These are phyloP conservation scores for Eremochloa ophiuroides DNA, from an alignment of 176 grass and related monocot species.

Conservation along the genomic window DNA sequence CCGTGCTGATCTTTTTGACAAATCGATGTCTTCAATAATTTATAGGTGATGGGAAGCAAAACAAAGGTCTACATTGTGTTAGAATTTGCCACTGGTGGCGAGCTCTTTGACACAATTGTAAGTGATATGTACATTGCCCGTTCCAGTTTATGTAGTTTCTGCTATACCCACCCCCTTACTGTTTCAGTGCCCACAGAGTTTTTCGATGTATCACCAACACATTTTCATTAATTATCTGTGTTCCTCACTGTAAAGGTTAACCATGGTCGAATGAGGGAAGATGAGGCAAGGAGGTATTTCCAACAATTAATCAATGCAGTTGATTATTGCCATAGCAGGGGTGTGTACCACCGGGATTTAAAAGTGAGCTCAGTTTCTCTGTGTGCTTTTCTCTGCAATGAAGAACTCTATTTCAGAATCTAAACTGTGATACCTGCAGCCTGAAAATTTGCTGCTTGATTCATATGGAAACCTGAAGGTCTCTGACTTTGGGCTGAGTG, in stretches of 20 bases:
- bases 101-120: slow-evolving; percentile 97
- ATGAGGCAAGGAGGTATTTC: slow-evolving; percentile 91
- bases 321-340: slow-evolving; percentile 99
- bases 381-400: not conserved
- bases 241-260: slow-evolving; percentile 65
- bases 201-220: not conserved
- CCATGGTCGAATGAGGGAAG: slow-evolving; percentile 90
- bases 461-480: slow-evolving; percentile 79
- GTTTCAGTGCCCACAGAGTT: not conserved
- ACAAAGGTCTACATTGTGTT: slow-evolving; percentile 90
- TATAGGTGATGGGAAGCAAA: slow-evolving; percentile 98
- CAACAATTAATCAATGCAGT: slow-evolving; percentile 97
- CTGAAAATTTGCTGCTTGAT: slow-evolving; percentile 92
- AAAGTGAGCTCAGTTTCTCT: slow-evolving; percentile 52
- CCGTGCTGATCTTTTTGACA: not conserved
- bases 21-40: slow-evolving; percentile 8
- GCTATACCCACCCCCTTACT: not conserved
- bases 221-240: not conserved
- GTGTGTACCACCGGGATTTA: slow-evolving; percentile 94
- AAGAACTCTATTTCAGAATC: slow-evolving; percentile 11
- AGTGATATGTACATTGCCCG: slow-evolving; percentile 18
- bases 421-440: slow-evolving; percentile 46
- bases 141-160: not conserved
- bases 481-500: slow-evolving; percentile 92
- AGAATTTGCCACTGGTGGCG: slow-evolving; percentile 81